Evolutionary conservation across 2,329 filamentous ascomycete species (phyloP).

Genomic region (Ascochyta pisi): DNA sequence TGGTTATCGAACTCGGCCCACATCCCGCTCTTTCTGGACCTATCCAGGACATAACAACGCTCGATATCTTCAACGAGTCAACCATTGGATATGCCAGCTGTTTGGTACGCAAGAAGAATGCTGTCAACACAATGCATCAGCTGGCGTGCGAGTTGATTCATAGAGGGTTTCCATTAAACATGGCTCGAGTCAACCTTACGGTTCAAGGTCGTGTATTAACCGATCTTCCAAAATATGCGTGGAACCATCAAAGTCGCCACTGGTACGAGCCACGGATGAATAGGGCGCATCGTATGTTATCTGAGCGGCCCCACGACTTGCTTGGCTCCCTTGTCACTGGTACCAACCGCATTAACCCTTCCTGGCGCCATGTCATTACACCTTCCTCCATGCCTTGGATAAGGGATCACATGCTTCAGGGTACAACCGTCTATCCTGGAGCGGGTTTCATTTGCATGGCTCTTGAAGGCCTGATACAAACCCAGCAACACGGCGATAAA

Average conservation of each 20-base stretch:
- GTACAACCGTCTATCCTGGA: slow-evolving; percentile 23
- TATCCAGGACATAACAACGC: slow-evolving; percentile 16
- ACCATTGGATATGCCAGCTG: slow-evolving; percentile 26
- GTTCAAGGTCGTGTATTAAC: slow-evolving; percentile 3
- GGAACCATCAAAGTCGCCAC: slow-evolving; percentile 41
- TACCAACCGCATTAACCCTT: slow-evolving; percentile 18
- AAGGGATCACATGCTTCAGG: slow-evolving; percentile 16
- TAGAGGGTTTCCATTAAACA: slow-evolving; percentile 15
- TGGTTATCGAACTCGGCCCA: slow-evolving; percentile 15
- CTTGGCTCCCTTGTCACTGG: slow-evolving; percentile 24
- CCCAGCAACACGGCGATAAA: not conserved
- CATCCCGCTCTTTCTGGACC: slow-evolving; percentile 12
- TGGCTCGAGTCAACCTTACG: slow-evolving; percentile 19
- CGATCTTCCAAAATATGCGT: slow-evolving; percentile 43
- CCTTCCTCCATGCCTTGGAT: slow-evolving; percentile 23
- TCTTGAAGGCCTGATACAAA: slow-evolving; percentile 11
- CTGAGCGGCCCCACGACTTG: slow-evolving; percentile 22
- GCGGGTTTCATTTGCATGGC: slow-evolving; percentile 12
- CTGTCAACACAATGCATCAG: slow-evolving; percentile 13
- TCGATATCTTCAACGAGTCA: slow-evolving; percentile 1
- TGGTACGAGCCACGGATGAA: slow-evolving; percentile 37
- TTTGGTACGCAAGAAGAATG: slow-evolving; percentile 24
- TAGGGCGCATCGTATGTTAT: slow-evolving; percentile 22
- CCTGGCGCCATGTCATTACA: slow-evolving; percentile 30
- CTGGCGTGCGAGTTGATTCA: slow-evolving; percentile 1